phyloP scores from a whole-genome alignment of 2,329 filamentous ascomycete species.

The Cordyceps cicadae region DNA sequence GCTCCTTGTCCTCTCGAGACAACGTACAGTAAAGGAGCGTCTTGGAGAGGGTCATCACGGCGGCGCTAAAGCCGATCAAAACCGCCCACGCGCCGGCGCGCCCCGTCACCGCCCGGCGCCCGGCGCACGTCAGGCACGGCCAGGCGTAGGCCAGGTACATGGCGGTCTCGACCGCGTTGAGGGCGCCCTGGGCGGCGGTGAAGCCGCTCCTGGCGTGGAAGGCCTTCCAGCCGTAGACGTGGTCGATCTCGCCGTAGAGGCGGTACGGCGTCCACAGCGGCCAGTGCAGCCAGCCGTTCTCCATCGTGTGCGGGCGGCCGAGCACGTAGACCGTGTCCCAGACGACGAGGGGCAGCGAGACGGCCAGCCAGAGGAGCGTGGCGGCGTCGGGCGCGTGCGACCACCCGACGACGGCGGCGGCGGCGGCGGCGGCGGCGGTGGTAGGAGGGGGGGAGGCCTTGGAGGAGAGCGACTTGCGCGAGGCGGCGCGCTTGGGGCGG shows the following conservation, averaged over 20 bases:
- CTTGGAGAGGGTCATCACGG: slow-evolving; percentile 55
- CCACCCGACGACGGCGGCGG: slow-evolving; percentile 22
- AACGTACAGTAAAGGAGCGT: slow-evolving; percentile 52
- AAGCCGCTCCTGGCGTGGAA: slow-evolving; percentile 64
- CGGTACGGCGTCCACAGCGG: slow-evolving; percentile 71
- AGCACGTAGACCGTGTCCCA: slow-evolving; percentile 81
- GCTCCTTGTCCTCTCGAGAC: not conserved
- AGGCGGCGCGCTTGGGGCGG: slow-evolving; percentile 28
- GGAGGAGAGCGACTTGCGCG: slow-evolving; percentile 4
- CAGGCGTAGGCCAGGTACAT: slow-evolving; percentile 53
- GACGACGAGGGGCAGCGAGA: slow-evolving; percentile 68
- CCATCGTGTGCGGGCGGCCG: slow-evolving; percentile 73
- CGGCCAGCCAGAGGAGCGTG: slow-evolving; percentile 59
- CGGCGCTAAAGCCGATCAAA: slow-evolving; percentile 42
- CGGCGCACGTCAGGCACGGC: slow-evolving; percentile 22
- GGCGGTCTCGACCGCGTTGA: slow-evolving; percentile 61
- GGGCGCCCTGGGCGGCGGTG: slow-evolving; percentile 60
- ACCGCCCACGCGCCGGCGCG: slow-evolving; percentile 36
- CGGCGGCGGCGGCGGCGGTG: not conserved
- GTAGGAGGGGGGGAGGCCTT: not conserved
- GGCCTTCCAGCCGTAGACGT: slow-evolving; percentile 72
- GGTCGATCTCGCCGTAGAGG: slow-evolving; percentile 71
- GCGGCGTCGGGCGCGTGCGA: slow-evolving; percentile 36
- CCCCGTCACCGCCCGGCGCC: slow-evolving; percentile 31
- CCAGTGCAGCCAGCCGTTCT: slow-evolving; percentile 62